Base-by-base conservation (phyloP, 208 protist species). In the Histomonas meleagridis region DNA sequence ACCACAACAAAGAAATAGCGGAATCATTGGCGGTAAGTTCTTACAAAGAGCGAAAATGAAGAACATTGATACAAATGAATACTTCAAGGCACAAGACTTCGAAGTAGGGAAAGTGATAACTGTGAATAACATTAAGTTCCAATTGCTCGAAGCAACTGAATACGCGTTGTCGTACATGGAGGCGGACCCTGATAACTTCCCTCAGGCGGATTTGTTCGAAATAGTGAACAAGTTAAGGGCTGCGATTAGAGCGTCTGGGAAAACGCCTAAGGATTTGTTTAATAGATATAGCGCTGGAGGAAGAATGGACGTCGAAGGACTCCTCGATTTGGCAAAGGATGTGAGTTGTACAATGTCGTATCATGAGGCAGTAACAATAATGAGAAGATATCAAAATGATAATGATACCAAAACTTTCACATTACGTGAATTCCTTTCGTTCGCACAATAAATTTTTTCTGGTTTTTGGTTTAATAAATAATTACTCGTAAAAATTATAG, bases 21-120 rank as follows among this genome's bases (percentile, higher is more conserved):
- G 92, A 26, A 92, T 93, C 38, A 49, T 93, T 78, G 92, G 79
- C 1, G 92, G 92, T 14, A 93, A 93, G 69, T 93, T 93, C 65
- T 60, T 93, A 4, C 49, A 93, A 5, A 5, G 92, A 28, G 91
- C 90, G 21, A 86, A 92, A 28, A 53, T 93, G 35, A 69, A 57
- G 21, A 92, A 93, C 38, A 38, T 55, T 48, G 72, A 92, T 12
- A 93, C 60, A 79, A 46, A n/a, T 7, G 53, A 92, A 48, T 93
- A 92, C 9, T 92, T 86, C 76, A 43, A 86, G 46, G 46, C 76
- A n/a, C 32, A 14, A 43, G 76, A 86, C 26, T 55, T 86, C 40
- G 76, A 86, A 46, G 38, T 86, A 38, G 76, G 76, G 18, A 86
- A 40, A 49, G 46, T 86, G 5, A 10, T 86, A 2, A 55, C 76